Evolutionary conservation across 176 grass and related monocot genomes (phyloP).

Genomic region (Areca catechu): DNA sequence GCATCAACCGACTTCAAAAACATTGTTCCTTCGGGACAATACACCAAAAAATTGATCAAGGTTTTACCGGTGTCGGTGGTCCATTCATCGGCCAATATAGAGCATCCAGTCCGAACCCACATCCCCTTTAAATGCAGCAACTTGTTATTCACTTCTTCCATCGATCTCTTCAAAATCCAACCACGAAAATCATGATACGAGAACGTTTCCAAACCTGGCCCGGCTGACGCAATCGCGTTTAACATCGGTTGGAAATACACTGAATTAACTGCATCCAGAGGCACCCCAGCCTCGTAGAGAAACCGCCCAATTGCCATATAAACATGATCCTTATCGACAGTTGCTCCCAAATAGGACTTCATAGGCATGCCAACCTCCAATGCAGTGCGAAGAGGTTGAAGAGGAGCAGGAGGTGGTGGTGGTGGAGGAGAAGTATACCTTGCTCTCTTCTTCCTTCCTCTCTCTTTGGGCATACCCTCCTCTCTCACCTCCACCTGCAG

Average conservation of each 20-base stretch:
- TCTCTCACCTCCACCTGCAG: conserved; percentile 20
- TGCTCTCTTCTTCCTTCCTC: conserved; percentile 31
- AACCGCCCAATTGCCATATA: conserved; percentile 59
- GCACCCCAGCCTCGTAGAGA: conserved; percentile 55
- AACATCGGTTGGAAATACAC: conserved; percentile 74
- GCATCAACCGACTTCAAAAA: conserved; percentile 81
- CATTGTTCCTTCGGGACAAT: conserved; percentile 76
- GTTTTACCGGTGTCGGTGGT: conserved; percentile 46
- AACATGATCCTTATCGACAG: conserved; percentile 46
- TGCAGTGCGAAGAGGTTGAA: conserved; percentile 18
- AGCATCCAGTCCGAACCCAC: conserved; percentile 73
- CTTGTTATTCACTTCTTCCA: conserved; percentile 46
- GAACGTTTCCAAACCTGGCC: conserved; percentile 30
- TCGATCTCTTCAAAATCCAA: conserved; percentile 49
- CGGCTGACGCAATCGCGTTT: conserved; percentile 40
- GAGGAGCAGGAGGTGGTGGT: not conserved
- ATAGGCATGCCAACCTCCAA: conserved; percentile 5
- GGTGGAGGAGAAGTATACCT: conserved; percentile 7
- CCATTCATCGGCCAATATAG: conserved; percentile 73
- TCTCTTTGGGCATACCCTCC: conserved; percentile 19
- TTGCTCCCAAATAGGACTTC: not conserved
- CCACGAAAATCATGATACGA: conserved; percentile 70
- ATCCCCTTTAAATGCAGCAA: conserved; percentile 39
- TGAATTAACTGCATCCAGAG: conserved; percentile 68
- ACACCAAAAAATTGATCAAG: conserved; percentile 71